A percentile compares a stretch with the other conserved stretches of the same genome.
Evolutionary conservation across 768 basidiomycete species (phyloP).

Genomic region (Lactarius vividus): DNA sequence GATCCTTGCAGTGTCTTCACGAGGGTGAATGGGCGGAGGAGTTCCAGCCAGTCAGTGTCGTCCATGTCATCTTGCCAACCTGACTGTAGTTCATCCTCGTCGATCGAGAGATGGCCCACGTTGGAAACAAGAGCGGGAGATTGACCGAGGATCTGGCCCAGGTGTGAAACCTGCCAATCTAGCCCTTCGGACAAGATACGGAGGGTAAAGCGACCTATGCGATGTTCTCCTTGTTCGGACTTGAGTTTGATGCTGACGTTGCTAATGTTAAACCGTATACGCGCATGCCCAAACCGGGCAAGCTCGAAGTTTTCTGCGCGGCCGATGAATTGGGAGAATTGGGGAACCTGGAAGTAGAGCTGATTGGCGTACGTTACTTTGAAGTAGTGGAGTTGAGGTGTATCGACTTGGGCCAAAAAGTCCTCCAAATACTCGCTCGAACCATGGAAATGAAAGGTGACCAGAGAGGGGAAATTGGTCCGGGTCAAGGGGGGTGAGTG

Average conservation of each 20-base stretch:
- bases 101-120: slow-evolving; percentile 1
- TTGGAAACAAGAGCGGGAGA: not conserved
- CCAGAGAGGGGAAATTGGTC: not conserved
- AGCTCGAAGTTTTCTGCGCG: not conserved
- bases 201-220: not conserved
- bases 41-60: not conserved
- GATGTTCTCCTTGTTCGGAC: not conserved
- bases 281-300: not conserved
- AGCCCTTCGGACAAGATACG: not conserved
- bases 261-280: not conserved
- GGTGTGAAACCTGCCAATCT: slow-evolving; percentile 10
- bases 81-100: not conserved
- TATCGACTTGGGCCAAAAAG: not conserved
- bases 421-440: not conserved
- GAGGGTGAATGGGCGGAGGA: not conserved
- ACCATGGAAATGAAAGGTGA: slow-evolving; percentile 5
- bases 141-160: slow-evolving; percentile 3
- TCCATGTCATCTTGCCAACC: slow-evolving; percentile 6
- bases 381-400: not conserved
- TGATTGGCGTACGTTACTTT: not conserved
- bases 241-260: not conserved
- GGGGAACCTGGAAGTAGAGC: not conserved
- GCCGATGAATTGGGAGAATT: slow-evolving; percentile 7
- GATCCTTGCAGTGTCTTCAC: not conserved
- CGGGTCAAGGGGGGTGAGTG: not conserved